Percentiles rank a stretch among this genome's conserved stretches.
Evolutionary conservation across 257 asterid species (phyloP).

Genomic region (Nicotiana tomentosiformis): DNA sequence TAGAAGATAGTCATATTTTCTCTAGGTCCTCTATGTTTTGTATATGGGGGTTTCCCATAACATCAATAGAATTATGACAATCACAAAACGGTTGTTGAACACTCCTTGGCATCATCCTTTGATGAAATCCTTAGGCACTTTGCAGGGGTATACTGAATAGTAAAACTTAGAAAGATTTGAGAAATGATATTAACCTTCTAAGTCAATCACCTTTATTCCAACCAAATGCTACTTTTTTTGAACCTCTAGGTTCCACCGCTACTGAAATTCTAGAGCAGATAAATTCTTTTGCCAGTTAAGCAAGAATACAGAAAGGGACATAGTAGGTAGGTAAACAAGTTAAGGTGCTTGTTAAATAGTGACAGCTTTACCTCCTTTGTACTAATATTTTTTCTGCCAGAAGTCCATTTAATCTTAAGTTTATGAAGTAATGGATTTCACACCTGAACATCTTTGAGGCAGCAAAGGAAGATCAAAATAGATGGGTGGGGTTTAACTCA

Average conservation of each 20-base stretch:
- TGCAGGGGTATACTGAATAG: background rate
- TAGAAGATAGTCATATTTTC: background rate
- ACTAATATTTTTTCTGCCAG: background rate
- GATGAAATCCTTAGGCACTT: background rate
- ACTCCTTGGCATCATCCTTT: background rate
- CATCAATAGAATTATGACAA: background rate
- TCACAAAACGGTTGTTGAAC: background rate
- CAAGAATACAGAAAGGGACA: background rate
- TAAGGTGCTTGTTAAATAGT: background rate
- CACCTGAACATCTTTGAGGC: background rate
- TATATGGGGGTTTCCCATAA: background rate
- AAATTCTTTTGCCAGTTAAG: background rate
- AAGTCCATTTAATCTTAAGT: background rate
- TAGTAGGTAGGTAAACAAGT: background rate
- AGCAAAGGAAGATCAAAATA: background rate
- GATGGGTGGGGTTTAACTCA: background rate
- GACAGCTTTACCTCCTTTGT: background rate
- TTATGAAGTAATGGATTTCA: conserved; percentile 1
- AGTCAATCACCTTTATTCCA: background rate
- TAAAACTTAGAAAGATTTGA: background rate
- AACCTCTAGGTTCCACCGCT: conserved; percentile 1
- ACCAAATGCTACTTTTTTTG: background rate
- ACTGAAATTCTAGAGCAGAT: background rate
- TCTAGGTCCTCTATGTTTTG: background rate
- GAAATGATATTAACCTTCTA: background rate